phyloP scores from a whole-genome alignment of 2,329 filamentous ascomycete species.

The Clarireedia paspali region DNA sequence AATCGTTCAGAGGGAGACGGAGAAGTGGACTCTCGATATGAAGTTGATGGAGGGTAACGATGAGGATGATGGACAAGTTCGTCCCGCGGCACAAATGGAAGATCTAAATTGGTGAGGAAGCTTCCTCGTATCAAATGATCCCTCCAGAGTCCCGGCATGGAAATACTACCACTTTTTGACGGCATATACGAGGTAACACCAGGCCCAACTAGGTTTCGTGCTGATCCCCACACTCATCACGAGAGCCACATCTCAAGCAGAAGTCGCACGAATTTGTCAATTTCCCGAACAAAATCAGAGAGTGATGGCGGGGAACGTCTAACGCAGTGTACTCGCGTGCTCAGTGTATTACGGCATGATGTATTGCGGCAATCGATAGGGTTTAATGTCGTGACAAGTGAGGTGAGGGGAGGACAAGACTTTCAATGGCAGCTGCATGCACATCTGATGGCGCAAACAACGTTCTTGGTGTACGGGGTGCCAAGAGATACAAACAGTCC shows the following conservation, averaged over 20 bases:
- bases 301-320: neutral
- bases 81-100: constrained; percentile 8
- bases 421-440: too few species aligned
- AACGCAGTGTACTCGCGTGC: neutral
- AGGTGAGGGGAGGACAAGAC: neutral
- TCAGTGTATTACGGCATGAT: neutral
- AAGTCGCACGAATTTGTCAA: neutral
- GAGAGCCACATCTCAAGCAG: neutral
- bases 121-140: neutral
- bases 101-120: constrained; percentile 20
- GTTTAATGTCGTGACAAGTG: neutral
- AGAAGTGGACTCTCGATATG: constrained; percentile 33
- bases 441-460: too few species aligned
- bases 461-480: too few species aligned
- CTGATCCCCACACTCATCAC: neutral
- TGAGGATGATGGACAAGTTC: neutral
- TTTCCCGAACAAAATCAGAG: neutral
- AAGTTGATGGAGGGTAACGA: constrained; percentile 18
- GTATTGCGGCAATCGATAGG: neutral
- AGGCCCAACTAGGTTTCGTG: neutral
- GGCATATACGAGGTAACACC: constrained; percentile 7
- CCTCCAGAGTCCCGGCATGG: too few species aligned
- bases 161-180: neutral
- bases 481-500: too few species aligned
- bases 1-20: constrained; percentile 35